Base-by-base conservation (phyloP, 208 protist genomes). In the Trypanosoma scelopori region DNA sequence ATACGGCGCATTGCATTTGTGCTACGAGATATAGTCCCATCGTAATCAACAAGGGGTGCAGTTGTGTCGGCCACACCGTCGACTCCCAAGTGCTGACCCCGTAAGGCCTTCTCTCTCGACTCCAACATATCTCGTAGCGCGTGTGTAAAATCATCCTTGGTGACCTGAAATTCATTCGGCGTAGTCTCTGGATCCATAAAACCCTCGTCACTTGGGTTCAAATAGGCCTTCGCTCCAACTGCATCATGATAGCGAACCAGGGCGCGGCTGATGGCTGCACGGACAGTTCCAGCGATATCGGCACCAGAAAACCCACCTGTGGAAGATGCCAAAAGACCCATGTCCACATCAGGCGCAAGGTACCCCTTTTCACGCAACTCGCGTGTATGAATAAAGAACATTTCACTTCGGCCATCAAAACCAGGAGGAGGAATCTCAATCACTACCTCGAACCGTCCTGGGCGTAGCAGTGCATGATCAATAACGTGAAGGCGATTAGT, bases 291-390 rank as follows among this genome's bases (percentile, higher is more conserved):
- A 0, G 86, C 85, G 53, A 98, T 90, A 69, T 99, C 98, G 37
- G 98, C 94, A 52, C 98, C 98, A 22, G 90, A 98, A 77, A 98
- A 99, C 56, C 99, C 99, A 52, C 90, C 95, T 1, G 97, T 98
- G n/a, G 74, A 47, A 12, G 60, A 58, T 0, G 98, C 98, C 7
- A 99, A 71, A 4, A 93, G 59, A 16, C 74, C 58, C 16, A 99
- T 55, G 25, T 93, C 57, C 0, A 99, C 97, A 56, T 98, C 87
- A 35, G 37, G 7, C 25, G 42, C 80, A 25, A 99, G 60, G 23
- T 85, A 89, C 5, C 82, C 53, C 39, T 89, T 83, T 37, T 97
- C 73, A 2, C 78, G 72, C 75, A 99, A 87, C 47, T 85, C 74
- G 4, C 79, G 60, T 12, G 95, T 97, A 68, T 98, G 95, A 52